Base-by-base conservation (phyloP, 148 eudicot species). In the Vaccinium corymbosum region DNA sequence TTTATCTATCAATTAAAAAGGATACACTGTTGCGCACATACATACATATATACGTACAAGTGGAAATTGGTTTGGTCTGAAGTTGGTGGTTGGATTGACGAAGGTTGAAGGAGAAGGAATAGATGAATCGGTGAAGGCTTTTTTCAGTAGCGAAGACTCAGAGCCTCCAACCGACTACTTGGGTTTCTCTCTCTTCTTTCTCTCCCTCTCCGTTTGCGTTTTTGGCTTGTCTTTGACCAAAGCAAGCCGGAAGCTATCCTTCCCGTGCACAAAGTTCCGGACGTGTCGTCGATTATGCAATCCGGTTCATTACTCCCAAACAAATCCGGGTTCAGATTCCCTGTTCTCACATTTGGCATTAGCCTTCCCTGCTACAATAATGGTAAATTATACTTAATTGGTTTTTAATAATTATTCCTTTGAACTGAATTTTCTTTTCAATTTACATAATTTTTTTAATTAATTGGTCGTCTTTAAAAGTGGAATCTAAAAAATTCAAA, bases 311-410 rank as follows among this genome's bases (percentile, higher is more conserved):
- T 80, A 14, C 68, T 59, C 22, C 56, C 72, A 6, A 76, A 82
- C 82, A 85, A 81, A 83, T 89, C 92, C 92, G 91, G 91, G 91
- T 87, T 87, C 61, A 14, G 87, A 84, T 90, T 80, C 19, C 53
- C 76, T 90, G 87, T 66, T 59, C 0, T 57, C 59, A 46, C 29
- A 66, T 61, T 25, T 73, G 59, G 9, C 10, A 22, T 64, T 9
- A 64, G 71, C 71, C 46, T 42, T 4, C 46, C 46, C 4, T 42
- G 46, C 46, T 42, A 42, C 46, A 42, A 4, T 42, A 42, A 42
- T 42, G 46, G 6, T 42, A 42, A 42, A 42, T 42, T 42, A 42
- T 3, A 42, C 27, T 42, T 42, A 42, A 42, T 42, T 42, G 46
- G 46, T 42, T 42, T 42, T 42, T 42, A 5, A 35, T 35, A 42